Conservation (phyloP, 108 stramenopile species). For the Aurantiochytrium sp. region DNA sequence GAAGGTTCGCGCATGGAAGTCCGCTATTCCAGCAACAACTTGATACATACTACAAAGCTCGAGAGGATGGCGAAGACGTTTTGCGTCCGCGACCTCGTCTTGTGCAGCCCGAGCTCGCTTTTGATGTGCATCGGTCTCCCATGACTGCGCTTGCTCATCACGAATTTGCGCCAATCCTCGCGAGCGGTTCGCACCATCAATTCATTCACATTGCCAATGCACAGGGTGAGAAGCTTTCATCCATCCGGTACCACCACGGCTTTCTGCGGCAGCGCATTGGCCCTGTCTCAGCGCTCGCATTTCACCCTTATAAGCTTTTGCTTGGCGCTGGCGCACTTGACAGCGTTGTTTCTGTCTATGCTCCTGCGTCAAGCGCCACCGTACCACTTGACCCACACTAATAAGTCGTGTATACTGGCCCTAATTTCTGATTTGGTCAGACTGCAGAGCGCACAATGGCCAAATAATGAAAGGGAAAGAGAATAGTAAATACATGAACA, state of each 20-base stretch:
- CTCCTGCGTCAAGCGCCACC: background rate
- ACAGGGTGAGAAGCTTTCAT: constrained; percentile 76
- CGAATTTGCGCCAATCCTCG: constrained; percentile 71
- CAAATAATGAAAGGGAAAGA: too few relatives aligned
- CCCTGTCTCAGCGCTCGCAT: constrained; percentile 78
- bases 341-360: constrained; percentile 54
- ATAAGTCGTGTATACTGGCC: background rate
- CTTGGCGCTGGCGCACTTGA: constrained; percentile 85
- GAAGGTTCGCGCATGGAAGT: constrained; percentile 28
- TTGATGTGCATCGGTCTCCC: constrained; percentile 70
- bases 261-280: constrained; percentile 84
- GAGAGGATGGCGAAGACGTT: background rate
- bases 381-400: background rate
- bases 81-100: background rate
- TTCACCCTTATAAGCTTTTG: constrained; percentile 79
- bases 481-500: too few relatives aligned
- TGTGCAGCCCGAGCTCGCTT: background rate
- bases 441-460: too few relatives aligned
- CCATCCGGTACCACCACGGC: constrained; percentile 78
- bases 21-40: background rate
- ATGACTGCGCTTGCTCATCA: constrained; percentile 91
- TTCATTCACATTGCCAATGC: constrained; percentile 80
- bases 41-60: background rate
- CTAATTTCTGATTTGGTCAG: background rate
- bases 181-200: constrained; percentile 80